Evolutionary conservation across 2,329 filamentous ascomycete species (phyloP).

Genomic region (Fusarium sp.): DNA sequence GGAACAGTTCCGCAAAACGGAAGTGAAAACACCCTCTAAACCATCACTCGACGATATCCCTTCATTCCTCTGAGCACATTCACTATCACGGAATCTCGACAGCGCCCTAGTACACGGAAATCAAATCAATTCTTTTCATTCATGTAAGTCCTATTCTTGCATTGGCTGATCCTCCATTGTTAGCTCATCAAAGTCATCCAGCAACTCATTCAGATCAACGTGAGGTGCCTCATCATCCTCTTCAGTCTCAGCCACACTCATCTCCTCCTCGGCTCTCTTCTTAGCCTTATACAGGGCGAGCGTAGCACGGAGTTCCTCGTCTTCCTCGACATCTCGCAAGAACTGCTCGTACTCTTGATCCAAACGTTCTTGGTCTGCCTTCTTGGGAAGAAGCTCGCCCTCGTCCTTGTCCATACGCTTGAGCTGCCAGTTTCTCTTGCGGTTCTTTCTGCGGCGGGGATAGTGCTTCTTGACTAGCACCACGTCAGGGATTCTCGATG

Average conservation of each 20-base stretch:
- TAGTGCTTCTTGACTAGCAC: constrained; percentile 98
- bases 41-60: constrained; percentile 47
- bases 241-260: constrained; percentile 73
- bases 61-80: constrained; percentile 46
- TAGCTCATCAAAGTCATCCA: constrained; percentile 94
- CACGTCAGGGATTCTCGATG: constrained; percentile 86
- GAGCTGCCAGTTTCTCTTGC: constrained; percentile 89
- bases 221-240: constrained; percentile 73
- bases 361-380: constrained; percentile 86
- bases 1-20: constrained; percentile 39
- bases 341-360: constrained; percentile 98
- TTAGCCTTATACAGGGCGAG: constrained; percentile 85
- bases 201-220: constrained; percentile 81
- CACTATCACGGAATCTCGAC: neutral
- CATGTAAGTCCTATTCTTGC: constrained; percentile 46
- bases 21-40: constrained; percentile 20
- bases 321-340: constrained; percentile 95
- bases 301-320: constrained; percentile 84
- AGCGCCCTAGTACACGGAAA: neutral
- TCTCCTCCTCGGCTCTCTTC: constrained; percentile 64
- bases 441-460: constrained; percentile 81
- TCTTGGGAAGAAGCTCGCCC: constrained; percentile 84
- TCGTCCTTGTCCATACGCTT: constrained; percentile 94
- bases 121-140: constrained; percentile 39
- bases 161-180: constrained; percentile 46